These are phyloP conservation scores for Astrothelium macrocarpum DNA, from an alignment of 495 filamentous ascomycete species.

Conservation along the genomic window DNA sequence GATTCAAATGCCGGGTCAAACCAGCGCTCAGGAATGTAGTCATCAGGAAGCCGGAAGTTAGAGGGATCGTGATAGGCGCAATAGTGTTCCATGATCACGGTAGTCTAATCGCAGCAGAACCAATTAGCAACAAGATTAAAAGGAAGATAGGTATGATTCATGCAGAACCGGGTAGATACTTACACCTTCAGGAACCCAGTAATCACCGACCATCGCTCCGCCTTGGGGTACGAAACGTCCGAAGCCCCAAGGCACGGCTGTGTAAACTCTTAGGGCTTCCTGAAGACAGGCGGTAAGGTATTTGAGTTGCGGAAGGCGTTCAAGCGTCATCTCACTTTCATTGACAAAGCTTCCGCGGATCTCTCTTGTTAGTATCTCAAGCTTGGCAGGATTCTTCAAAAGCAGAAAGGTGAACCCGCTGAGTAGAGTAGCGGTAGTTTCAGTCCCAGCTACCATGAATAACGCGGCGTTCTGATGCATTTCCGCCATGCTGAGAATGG, in stretches of 20 bases:
- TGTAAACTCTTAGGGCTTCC: constrained; percentile 22
- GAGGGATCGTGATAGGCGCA: constrained; percentile 14
- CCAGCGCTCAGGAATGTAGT: constrained; percentile 46
- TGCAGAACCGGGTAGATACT: too few species aligned
- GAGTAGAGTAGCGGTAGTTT: constrained; percentile 21
- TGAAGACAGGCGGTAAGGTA: constrained; percentile 20
- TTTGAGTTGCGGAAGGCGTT: constrained; percentile 15
- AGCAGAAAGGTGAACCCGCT: constrained; percentile 18
- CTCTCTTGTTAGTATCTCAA: constrained; percentile 13
- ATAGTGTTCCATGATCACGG: constrained; percentile 15
- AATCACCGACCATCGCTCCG: constrained; percentile 8
- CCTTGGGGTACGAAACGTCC: constrained; percentile 13
- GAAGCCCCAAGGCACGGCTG: constrained; percentile 14
- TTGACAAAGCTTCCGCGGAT: constrained; percentile 11
- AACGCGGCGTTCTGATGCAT: constrained; percentile 13
- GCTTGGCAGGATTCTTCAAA: constrained; percentile 6
- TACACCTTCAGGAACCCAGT: constrained; percentile 19
- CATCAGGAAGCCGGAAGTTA: constrained; percentile 26
- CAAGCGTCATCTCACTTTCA: constrained; percentile 17
- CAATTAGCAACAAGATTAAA: not conserved
- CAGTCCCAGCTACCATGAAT: constrained; percentile 21
- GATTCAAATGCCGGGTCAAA: constrained; percentile 32
- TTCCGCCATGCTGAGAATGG: constrained; percentile 7
- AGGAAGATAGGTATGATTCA: too few species aligned
- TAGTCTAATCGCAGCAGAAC: constrained; percentile 9